Conservation (phyloP, 1,284 basidiomycete genomes). For the Cutaneotrichosporon sp. region DNA sequence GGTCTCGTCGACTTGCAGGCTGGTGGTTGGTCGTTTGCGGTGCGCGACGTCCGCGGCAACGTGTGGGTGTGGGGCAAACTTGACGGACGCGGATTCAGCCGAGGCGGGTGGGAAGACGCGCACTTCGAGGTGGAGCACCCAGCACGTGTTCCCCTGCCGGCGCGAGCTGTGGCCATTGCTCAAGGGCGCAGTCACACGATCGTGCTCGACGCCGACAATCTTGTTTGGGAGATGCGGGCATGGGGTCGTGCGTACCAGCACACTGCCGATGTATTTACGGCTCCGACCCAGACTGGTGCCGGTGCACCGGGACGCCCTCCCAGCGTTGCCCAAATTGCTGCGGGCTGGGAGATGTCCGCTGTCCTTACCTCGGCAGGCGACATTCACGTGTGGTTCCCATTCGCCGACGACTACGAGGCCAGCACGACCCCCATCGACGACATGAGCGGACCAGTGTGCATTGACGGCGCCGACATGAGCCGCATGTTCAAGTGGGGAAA, state of each 20-base stretch:
- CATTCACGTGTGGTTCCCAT: conserved; percentile 71
- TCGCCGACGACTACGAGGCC: conserved; percentile 35
- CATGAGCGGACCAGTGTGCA: conserved; percentile 27
- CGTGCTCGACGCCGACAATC: conserved; percentile 41
- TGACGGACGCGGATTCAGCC: conserved; percentile 55
- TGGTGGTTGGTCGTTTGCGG: conserved; percentile 61
- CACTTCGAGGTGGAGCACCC: conserved; percentile 27
- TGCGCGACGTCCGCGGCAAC: conserved; percentile 60
- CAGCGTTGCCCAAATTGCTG: conserved; percentile 58
- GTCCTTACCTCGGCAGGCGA: conserved; percentile 64
- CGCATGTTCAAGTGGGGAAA: conserved; percentile 33
- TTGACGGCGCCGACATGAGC: conserved; percentile 36
- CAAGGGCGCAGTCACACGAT: conserved; percentile 36
- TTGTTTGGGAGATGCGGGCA: conserved; percentile 41
- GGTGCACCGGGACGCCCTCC: conserved; percentile 14
- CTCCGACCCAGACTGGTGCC: conserved; percentile 27
- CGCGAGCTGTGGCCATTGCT: conserved; percentile 28
- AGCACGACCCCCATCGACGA: conserved; percentile 17
- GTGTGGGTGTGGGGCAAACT: conserved; percentile 74
- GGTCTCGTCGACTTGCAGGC: conserved; percentile 66
- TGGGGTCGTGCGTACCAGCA: conserved; percentile 44
- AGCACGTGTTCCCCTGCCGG: conserved; percentile 36
- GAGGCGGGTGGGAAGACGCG: conserved; percentile 50
- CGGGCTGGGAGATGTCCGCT: conserved; percentile 70
- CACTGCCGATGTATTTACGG: conserved; percentile 29